phyloP scores from a whole-genome alignment of 768 basidiomycete genomes.

The Leccinum longicurvipes region DNA sequence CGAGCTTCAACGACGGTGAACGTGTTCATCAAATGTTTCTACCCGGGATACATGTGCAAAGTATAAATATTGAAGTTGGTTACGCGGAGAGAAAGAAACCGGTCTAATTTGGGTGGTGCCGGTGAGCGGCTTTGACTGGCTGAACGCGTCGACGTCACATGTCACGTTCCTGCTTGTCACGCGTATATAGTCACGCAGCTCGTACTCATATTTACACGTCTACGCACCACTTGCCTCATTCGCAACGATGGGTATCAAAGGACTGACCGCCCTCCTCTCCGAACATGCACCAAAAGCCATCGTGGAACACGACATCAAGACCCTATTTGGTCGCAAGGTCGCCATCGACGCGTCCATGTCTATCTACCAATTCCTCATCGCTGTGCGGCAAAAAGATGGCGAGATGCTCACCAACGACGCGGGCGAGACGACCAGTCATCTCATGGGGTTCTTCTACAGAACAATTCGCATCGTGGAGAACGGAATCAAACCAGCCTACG shows the following conservation, averaged over 20 bases:
- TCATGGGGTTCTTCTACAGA: slow-evolving; percentile 98
- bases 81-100: too few species aligned
- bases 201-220: not conserved
- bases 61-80: too few species aligned
- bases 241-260: slow-evolving; percentile 84
- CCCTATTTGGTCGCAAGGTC: slow-evolving; percentile 96
- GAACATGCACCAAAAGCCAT: slow-evolving; percentile 89
- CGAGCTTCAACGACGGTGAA: not conserved
- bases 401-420: slow-evolving; percentile 97
- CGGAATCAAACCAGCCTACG: slow-evolving; percentile 96
- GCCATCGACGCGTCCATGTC: slow-evolving; percentile 98
- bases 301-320: slow-evolving; percentile 91
- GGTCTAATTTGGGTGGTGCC: too few species aligned
- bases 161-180: slow-evolving; percentile 13
- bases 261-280: slow-evolving; percentile 83
- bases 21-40: too few species aligned
- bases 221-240: not conserved
- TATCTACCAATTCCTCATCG: slow-evolving; percentile 97
- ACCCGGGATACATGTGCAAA: too few species aligned
- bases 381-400: slow-evolving; percentile 93
- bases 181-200: slow-evolving; percentile 12
- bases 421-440: slow-evolving; percentile 96
- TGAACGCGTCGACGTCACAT: slow-evolving; percentile 13
- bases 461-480: slow-evolving; percentile 98
- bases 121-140: not conserved